A percentile compares a stretch with the other conserved stretches of the same genome.
phyloP scores from a whole-genome alignment of 1,284 basidiomycete genomes.

The Bjerkandera adusta region DNA sequence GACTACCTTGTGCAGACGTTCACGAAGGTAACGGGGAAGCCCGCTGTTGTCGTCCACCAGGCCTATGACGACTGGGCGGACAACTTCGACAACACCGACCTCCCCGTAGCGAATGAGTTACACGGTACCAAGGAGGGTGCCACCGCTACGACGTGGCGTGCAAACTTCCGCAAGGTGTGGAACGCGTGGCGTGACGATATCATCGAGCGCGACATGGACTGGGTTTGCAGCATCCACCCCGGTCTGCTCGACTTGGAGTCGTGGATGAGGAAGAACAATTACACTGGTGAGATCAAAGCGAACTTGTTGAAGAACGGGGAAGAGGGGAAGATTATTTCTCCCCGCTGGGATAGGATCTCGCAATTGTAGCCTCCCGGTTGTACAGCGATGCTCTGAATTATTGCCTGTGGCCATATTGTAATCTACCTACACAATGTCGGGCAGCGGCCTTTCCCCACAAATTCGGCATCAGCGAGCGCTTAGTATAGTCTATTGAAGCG shows the following conservation, averaged over 20 bases:
- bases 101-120: slow-evolving; percentile 33
- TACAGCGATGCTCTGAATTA: too few relatives aligned
- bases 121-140: slow-evolving; percentile 22
- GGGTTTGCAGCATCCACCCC: slow-evolving; percentile 36
- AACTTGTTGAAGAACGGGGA: slow-evolving; percentile 20
- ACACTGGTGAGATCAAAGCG: slow-evolving; percentile 12
- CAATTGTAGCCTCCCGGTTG: not conserved
- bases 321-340: slow-evolving; percentile 15
- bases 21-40: slow-evolving; percentile 41
- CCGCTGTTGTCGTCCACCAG: slow-evolving; percentile 36
- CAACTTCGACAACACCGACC: slow-evolving; percentile 33
- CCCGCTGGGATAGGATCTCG: not conserved
- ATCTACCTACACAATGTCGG: too few relatives aligned
- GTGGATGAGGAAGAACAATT: slow-evolving; percentile 17
- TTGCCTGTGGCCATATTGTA: too few relatives aligned
- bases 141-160: slow-evolving; percentile 31
- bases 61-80: slow-evolving; percentile 41
- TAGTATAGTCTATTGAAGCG: too few relatives aligned
- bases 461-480: too few relatives aligned
- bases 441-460: too few relatives aligned
- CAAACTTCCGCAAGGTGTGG: slow-evolving; percentile 40
- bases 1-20: slow-evolving; percentile 42
- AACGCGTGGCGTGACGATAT: slow-evolving; percentile 37
- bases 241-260: slow-evolving; percentile 7
- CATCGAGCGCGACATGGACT: slow-evolving; percentile 37